These are phyloP conservation scores for Gardenia jasminoides DNA, from an alignment of 257 asterid species.

Conservation along the genomic window DNA sequence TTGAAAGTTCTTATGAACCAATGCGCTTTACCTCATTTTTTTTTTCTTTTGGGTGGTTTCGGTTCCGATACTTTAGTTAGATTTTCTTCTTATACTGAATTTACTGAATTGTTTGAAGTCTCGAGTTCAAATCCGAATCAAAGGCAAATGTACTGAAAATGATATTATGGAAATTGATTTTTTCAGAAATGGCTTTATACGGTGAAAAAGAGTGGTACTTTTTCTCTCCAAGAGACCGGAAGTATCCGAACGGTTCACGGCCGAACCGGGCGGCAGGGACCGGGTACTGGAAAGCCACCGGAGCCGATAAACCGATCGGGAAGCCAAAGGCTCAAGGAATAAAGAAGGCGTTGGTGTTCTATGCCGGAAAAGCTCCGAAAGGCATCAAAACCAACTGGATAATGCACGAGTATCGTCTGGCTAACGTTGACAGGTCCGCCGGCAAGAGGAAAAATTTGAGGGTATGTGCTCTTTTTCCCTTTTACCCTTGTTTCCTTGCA, in stretches of 20 bases:
- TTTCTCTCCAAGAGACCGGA: conserved; percentile 67
- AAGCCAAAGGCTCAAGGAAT: conserved; percentile 55
- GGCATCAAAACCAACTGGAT: conserved; percentile 74
- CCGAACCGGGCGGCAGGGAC: conserved; percentile 64
- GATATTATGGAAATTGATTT: not conserved
- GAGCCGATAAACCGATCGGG: conserved; percentile 77
- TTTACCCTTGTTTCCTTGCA: too few relatives aligned
- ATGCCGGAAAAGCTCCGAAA: conserved; percentile 65
- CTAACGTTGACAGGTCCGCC: conserved; percentile 68
- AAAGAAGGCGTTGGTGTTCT: conserved; percentile 69
- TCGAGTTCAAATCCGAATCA: too few relatives aligned
- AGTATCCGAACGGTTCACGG: conserved; percentile 72
- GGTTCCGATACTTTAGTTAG: too few relatives aligned
- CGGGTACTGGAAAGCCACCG: conserved; percentile 79
- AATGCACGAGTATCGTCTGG: conserved; percentile 72
- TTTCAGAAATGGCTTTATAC: conserved; percentile 48
- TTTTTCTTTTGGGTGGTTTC: too few relatives aligned
- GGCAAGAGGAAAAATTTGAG: conserved; percentile 49
- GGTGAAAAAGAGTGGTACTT: conserved; percentile 78
- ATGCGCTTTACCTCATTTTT: too few relatives aligned
- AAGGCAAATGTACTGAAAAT: too few relatives aligned
- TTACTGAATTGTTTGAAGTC: too few relatives aligned
- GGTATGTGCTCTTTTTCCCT: conserved; percentile 27
- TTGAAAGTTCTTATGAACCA: too few relatives aligned
- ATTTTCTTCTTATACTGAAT: too few relatives aligned